Evolutionary conservation across 1,284 basidiomycete species (phyloP).

Genomic region (Malassezia slooffiae): DNA sequence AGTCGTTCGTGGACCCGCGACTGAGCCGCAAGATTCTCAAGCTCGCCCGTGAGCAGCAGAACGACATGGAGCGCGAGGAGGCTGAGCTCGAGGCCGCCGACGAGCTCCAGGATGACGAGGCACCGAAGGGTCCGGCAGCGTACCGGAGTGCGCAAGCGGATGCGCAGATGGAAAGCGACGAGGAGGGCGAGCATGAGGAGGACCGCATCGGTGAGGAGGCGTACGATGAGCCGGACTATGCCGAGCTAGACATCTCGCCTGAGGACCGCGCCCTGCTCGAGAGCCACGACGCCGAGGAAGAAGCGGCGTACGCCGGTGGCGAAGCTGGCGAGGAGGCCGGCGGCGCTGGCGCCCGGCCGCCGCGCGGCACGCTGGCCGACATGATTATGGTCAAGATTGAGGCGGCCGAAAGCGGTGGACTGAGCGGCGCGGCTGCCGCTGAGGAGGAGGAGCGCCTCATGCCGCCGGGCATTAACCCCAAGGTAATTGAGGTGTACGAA

Average conservation of each 20-base stretch:
- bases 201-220: no score
- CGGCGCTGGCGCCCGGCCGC: slow-evolving; percentile 17
- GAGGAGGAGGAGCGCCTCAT: slow-evolving; percentile 40
- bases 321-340: slow-evolving; percentile 15
- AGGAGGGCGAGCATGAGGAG: slow-evolving; percentile 30
- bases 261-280: slow-evolving; percentile 39
- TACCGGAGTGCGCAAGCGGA: no score
- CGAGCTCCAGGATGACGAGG: slow-evolving; percentile 37
- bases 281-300: slow-evolving; percentile 27
- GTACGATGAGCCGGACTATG: slow-evolving; percentile 34
- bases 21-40: slow-evolving; percentile 81
- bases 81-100: slow-evolving; percentile 43
- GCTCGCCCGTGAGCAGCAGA: slow-evolving; percentile 82
- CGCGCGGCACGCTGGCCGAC: slow-evolving; percentile 60
- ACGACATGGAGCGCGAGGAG: slow-evolving; percentile 55
- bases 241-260: slow-evolving; percentile 39
- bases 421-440: slow-evolving; percentile 26
- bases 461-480: slow-evolving; percentile 79
- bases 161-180: slow-evolving; percentile 39
- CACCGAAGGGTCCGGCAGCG: slow-evolving; percentile 19
- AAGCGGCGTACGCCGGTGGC: slow-evolving; percentile 8
- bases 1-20: slow-evolving; percentile 50
- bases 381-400: slow-evolving; percentile 86
- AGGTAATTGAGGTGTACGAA: slow-evolving; percentile 85
- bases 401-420: slow-evolving; percentile 53